These are phyloP conservation scores for Ophiostoma australiae DNA, from an alignment of 2,329 filamentous ascomycete genomes.

Conservation along the genomic window DNA sequence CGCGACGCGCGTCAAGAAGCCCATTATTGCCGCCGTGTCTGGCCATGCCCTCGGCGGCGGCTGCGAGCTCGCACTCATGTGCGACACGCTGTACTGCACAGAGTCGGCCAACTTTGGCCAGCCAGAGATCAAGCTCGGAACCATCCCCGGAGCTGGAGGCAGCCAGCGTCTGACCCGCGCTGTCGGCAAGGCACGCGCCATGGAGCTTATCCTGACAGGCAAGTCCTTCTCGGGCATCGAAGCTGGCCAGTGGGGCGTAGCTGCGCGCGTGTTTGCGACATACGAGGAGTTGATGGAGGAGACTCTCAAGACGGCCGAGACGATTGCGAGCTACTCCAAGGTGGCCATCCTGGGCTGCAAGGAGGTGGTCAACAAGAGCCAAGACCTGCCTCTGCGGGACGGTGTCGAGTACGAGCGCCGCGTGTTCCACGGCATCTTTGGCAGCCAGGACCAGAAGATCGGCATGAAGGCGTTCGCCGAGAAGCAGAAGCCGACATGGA, in stretches of 20 bases:
- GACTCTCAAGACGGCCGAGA: conserved; percentile 77
- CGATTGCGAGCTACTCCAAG: conserved; percentile 78
- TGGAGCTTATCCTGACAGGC: conserved; percentile 87
- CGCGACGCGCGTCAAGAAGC: conserved; percentile 81
- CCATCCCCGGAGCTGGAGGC: conserved; percentile 86
- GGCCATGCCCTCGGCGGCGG: conserved; percentile 92
- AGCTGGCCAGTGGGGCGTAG: conserved; percentile 85
- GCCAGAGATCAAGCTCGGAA: conserved; percentile 93
- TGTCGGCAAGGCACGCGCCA: conserved; percentile 77
- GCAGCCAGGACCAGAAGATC: conserved; percentile 94
- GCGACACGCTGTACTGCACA: conserved; percentile 83
- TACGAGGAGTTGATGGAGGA: conserved; percentile 79
- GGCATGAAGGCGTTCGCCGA: conserved; percentile 93
- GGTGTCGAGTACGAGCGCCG: conserved; percentile 93
- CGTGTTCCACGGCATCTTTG: conserved; percentile 89
- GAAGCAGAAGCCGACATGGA: conserved; percentile 92
- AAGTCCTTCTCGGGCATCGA: conserved; percentile 77
- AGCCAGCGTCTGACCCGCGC: conserved; percentile 81
- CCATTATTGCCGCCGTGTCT: conserved; percentile 88
- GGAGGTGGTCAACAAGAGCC: conserved; percentile 99
- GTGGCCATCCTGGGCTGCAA: conserved; percentile 88
- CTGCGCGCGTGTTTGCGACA: conserved; percentile 71
- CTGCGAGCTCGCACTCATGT: conserved; percentile 97
- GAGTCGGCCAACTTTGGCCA: conserved; percentile 85
- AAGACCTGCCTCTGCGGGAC: conserved; percentile 80